A percentile compares a stretch with the other conserved stretches of the same genome.
phyloP scores from a whole-genome alignment of 345 rosid genomes.

The Citrus cavaleriei region DNA sequence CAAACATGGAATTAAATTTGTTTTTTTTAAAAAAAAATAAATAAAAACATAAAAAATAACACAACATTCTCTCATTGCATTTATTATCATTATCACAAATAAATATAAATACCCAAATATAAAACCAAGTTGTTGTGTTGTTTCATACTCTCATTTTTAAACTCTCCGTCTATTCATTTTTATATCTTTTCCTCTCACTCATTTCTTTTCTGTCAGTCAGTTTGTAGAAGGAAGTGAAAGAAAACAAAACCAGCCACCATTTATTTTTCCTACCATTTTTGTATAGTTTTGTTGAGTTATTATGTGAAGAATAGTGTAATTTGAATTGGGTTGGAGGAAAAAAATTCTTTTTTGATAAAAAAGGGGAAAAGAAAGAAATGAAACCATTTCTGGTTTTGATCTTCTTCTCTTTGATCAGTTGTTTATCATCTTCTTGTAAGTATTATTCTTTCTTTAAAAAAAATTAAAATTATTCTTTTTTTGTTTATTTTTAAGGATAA shows the following conservation, averaged over 20 bases:
- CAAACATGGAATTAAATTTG: background rate
- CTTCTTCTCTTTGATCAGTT: conserved; percentile 16
- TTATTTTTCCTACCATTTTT: background rate
- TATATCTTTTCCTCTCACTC: background rate
- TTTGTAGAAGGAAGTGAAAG: background rate
- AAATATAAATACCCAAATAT: background rate
- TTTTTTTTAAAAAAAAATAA: too few relatives aligned
- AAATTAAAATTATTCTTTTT: background rate
- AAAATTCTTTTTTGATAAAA: too few relatives aligned
- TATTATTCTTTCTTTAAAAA: background rate
- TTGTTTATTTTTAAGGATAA: background rate
- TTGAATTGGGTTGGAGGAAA: background rate
- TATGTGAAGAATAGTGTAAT: background rate
- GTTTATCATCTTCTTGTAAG: conserved; percentile 43
- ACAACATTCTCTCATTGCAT: background rate
- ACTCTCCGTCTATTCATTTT: too few relatives aligned
- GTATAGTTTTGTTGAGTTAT: background rate
- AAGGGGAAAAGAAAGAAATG: background rate
- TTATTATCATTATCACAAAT: background rate
- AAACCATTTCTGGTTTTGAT: conserved; percentile 19
- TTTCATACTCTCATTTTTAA: too few relatives aligned
- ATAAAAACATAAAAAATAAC: background rate
- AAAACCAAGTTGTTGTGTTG: too few relatives aligned
- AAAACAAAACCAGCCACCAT: background rate
- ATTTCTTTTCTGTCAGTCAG: background rate